Base-by-base conservation (phyloP, 2,329 filamentous ascomycete species). In the Remersonia thermophila region DNA sequence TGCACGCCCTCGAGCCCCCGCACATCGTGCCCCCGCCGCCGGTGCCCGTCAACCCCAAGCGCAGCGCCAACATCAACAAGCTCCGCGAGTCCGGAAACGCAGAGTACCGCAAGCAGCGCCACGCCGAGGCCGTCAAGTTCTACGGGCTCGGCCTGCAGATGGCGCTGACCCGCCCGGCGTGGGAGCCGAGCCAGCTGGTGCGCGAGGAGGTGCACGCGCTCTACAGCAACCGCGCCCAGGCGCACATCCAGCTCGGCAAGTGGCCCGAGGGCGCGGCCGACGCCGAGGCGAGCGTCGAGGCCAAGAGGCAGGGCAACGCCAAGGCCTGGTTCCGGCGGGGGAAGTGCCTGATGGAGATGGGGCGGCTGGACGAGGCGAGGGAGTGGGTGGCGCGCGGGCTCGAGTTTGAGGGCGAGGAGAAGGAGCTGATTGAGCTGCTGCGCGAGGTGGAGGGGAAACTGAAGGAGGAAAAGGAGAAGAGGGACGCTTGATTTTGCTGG, bases 311-410 rank as follows among this genome's bases (percentile, higher is more conserved):
- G 29, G 86, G 81, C 27, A 96, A 98, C 58, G 77, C 83, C 1
- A 96, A 96, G 73, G 87, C 79, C 0, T 96, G 89, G 85, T 95
- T 85, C 80, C 69, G 91, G 43, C 69, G 83, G 43, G 91, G 83
- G 8, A 77, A 77, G 63, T 93, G 85, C 55, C 60, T 96, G 54
- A 61, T 80, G 47, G 91, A 98, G 73, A 96, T 96, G 91, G 81
- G 82, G 1, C 61, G 89, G 42, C 62, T 83, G 52, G 77, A 83
- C 37, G 89, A 96, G 72, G 86, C 87, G 1, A 67, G 67, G 50
- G 76, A 79, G 44, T 93, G 86, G 76, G 70, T 94, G 28, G 71
- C 69, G 46, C 70, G 74, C 53, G 86, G 76, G 0, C 58, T 94
- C 39, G 89, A 94, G 65, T 77, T 87, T 55, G 86, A 93, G 63